Evolutionary conservation across 805 yeast species (phyloP).

Genomic region (Vanderwaltozyma verrucispora): DNA sequence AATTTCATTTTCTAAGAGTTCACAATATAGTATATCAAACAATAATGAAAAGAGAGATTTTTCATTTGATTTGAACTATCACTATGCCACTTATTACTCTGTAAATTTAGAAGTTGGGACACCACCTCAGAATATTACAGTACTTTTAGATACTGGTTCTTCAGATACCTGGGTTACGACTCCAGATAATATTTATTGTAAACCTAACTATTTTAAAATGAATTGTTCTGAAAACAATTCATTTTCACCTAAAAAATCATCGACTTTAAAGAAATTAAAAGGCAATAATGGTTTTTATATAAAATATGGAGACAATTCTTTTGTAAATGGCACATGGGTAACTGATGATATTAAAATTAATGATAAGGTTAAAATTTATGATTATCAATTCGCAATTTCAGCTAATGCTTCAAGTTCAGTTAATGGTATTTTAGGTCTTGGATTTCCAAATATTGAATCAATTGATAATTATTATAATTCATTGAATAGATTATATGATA

Average conservation of each 20-base stretch:
- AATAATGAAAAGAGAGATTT: too few relatives aligned
- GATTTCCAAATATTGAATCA: constrained; percentile 57
- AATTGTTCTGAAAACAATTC: constrained; percentile 34
- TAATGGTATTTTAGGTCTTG: constrained; percentile 66
- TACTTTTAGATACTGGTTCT: constrained; percentile 40
- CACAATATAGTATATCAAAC: too few relatives aligned
- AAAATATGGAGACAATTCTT: constrained; percentile 39
- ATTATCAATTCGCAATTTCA: constrained; percentile 65
- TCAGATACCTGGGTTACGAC: constrained; percentile 41
- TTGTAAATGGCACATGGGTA: constrained; percentile 50
- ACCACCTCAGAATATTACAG: constrained; percentile 33
- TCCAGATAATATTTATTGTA: constrained; percentile 17
- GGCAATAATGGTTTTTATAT: constrained; percentile 28
- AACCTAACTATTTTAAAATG: too few relatives aligned
- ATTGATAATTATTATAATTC: neutral
- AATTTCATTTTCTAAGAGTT: neutral
- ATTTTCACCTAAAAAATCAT: constrained; percentile 27
- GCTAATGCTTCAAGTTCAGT: constrained; percentile 47
- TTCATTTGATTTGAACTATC: neutral
- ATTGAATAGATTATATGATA: constrained; percentile 35
- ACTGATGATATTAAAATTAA: constrained; percentile 45
- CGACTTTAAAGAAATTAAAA: constrained; percentile 18
- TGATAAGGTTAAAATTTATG: constrained; percentile 28
- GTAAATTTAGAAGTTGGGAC: constrained; percentile 32
- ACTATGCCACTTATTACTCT: neutral